phyloP scores from a whole-genome alignment of 495 filamentous ascomycete genomes.

The Aspergillus heteromorphus region DNA sequence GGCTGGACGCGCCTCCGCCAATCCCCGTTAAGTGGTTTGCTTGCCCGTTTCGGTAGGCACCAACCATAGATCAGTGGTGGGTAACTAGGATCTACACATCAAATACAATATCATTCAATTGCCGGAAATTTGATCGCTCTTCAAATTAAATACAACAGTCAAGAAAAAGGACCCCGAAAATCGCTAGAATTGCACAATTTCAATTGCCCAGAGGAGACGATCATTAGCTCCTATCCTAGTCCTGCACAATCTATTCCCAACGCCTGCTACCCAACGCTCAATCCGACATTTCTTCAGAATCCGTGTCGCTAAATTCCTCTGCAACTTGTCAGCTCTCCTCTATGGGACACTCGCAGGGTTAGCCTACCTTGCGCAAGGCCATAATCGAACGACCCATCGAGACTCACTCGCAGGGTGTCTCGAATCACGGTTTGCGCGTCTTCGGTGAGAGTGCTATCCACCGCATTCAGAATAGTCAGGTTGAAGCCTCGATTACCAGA shows the following conservation, averaged over 20 bases:
- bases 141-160: too few relatives aligned
- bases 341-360: too few relatives aligned
- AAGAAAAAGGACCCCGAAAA: too few relatives aligned
- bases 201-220: too few relatives aligned
- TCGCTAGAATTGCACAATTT: too few relatives aligned
- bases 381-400: conserved; percentile 43
- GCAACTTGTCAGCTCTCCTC: not conserved
- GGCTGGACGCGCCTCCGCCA: conserved; percentile 20
- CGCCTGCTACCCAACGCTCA: conserved; percentile 1
- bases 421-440: conserved; percentile 30
- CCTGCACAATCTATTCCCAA: not conserved
- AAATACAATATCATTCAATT: not conserved
- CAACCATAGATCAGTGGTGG: not conserved
- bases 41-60: not conserved
- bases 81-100: not conserved
- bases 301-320: conserved; percentile 16
- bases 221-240: too few relatives aligned
- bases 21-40: conserved; percentile 23
- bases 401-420: conserved; percentile 25
- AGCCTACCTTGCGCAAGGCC: conserved; percentile 23
- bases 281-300: conserved; percentile 27
- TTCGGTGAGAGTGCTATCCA: conserved; percentile 27
- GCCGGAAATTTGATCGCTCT: too few relatives aligned
- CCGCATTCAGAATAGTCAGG: conserved; percentile 34
- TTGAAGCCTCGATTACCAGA: conserved; percentile 28